A percentile compares a stretch with the other conserved stretches of the same genome.
Evolutionary conservation across 139 green algal genomes (phyloP).

Genomic region (Pleodorina starrii): DNA sequence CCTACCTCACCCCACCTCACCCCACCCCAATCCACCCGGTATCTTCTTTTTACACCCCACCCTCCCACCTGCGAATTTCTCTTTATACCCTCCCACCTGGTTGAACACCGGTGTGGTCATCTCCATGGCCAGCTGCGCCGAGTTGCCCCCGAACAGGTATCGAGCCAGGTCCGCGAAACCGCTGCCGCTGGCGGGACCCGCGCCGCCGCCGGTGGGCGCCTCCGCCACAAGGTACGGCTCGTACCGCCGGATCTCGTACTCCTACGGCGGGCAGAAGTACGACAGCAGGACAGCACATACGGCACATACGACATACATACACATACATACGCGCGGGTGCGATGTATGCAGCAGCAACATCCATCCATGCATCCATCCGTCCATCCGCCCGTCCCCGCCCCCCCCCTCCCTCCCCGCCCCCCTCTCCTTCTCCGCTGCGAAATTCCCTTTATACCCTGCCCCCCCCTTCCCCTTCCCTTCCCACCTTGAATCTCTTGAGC

Average conservation of each 20-base stretch:
- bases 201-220: conserved; percentile 22
- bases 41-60: too few relatives aligned
- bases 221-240: conserved; percentile 68
- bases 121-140: conserved; percentile 70
- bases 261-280: not conserved
- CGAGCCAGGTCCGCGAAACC: conserved; percentile 45
- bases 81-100: not conserved
- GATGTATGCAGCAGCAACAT: too few relatives aligned
- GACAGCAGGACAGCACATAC: too few relatives aligned
- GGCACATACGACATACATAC: not conserved
- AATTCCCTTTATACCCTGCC: too few relatives aligned
- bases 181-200: not conserved
- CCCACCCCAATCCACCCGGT: too few relatives aligned
- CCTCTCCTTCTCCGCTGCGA: too few relatives aligned
- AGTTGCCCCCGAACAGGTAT: conserved; percentile 81
- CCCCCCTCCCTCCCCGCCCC: too few relatives aligned
- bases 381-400: too few relatives aligned
- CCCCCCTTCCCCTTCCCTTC: too few relatives aligned
- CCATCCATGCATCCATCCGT: not conserved
- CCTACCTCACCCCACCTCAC: too few relatives aligned
- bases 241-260: conserved; percentile 86
- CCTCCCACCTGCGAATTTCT: not conserved
- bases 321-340: not conserved
- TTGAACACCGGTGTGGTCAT: conserved; percentile 80
- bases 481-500: conserved; percentile 53